Base-by-base conservation (phyloP, 2,329 filamentous ascomycete genomes). In the Didymella lethalis region DNA sequence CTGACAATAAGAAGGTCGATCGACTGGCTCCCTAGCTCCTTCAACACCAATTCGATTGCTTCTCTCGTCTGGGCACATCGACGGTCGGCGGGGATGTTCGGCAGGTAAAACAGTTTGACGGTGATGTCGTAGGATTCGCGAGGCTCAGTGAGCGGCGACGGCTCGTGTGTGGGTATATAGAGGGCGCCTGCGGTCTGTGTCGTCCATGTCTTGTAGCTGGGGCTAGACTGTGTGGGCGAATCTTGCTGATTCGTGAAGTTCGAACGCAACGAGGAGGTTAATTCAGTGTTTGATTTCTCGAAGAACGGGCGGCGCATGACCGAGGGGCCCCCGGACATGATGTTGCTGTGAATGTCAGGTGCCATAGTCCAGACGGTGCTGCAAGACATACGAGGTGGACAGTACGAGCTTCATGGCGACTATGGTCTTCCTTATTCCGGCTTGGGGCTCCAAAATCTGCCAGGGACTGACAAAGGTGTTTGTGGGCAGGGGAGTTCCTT, bases 101-200 rank as follows among this genome's bases (percentile, higher is more conserved):
- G 90, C 28, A 98, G 84, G 78, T 95, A 96, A 82, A 99, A 99
- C 23, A 99, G 80, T 79, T 99, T 99, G 61, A 95, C 89, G 0
- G 94, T 97, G 71, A 97, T 93, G 74, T 97, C 93, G 81, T 99
- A 99, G 67, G 93, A 88, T 59, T 85, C 83, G 26, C 90, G 83
- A 67, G 96, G 93, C 74, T 99, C 95, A 31, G 87, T 83, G 45
- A 99, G 82, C 0, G 90, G 90, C 4, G 86, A 87, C 29, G 85
- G 80, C 12, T 86, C 82, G 82, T 94, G 87, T 40, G 89, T 85
- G 46, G 94, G 94, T 40, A 97, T 85, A 74, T 90, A 94, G 45
- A 94, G 83, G 5, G 83, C 83, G 45, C 64, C 57, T 25, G 65
- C 64, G 41, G 72, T 63, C 44, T 74, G 81, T 59, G 84, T 84